Percentiles rank a stretch among this genome's conserved stretches.
Conservation (phyloP, 2,329 filamentous ascomycete genomes). For the Trichoderma koningii region DNA sequence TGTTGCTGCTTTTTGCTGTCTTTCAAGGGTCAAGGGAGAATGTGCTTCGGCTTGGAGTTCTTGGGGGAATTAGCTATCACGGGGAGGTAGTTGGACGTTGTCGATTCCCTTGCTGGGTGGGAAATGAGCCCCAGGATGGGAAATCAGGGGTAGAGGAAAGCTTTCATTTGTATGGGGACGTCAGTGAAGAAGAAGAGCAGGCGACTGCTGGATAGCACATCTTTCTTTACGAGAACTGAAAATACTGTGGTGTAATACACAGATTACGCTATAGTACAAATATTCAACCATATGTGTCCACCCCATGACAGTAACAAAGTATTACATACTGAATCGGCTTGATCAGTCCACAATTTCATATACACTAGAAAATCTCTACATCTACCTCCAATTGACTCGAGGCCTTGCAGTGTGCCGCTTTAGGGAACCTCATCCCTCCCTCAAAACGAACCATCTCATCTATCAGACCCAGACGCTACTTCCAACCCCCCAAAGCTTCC, state of each 20-base stretch:
- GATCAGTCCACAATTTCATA: constrained; percentile 1
- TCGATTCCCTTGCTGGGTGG: neutral
- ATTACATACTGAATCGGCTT: neutral
- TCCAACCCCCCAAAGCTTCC: constrained; percentile 26
- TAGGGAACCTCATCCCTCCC: neutral
- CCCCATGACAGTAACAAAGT: neutral
- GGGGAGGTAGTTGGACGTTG: no score
- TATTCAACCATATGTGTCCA: neutral
- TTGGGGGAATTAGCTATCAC: neutral
- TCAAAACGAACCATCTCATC: neutral
- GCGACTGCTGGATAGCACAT: neutral
- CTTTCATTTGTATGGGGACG: neutral
- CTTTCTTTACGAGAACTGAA: neutral
- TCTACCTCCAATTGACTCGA: neutral
- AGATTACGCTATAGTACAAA: neutral
- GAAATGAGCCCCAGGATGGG: no score
- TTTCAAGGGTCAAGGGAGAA: no score
- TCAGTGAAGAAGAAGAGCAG: neutral
- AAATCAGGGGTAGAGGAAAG: no score
- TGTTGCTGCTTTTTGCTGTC: neutral
- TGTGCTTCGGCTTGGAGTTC: neutral
- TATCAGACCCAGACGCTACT: constrained; percentile 24
- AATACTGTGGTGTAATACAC: neutral
- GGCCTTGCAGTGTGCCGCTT: neutral
- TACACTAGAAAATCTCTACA: neutral